Conservation (phyloP, 2,329 filamentous ascomycete genomes). For the Aschersonia sp. region DNA sequence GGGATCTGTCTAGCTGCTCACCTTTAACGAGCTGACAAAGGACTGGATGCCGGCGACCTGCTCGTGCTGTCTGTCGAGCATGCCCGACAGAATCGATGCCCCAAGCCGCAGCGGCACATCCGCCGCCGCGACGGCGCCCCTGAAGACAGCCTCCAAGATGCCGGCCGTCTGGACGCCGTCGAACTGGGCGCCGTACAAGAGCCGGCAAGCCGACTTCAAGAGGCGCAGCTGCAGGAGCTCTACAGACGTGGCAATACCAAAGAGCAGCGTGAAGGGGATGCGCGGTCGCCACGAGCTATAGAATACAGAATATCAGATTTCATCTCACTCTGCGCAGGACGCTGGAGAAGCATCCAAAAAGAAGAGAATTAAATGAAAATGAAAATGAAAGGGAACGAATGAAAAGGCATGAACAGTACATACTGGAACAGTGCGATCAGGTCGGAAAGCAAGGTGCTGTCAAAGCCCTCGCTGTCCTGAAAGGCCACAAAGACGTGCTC, state of each 20-base stretch:
- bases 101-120: conserved; percentile 48
- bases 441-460: conserved; percentile 56
- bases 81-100: conserved; percentile 41
- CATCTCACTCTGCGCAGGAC: too few species aligned
- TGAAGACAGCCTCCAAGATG: conserved; percentile 60
- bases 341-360: too few species aligned
- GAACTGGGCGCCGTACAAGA: conserved; percentile 57
- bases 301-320: too few species aligned
- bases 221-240: conserved; percentile 66
- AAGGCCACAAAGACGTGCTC: conserved; percentile 56
- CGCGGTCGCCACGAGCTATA: conserved; percentile 50
- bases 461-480: conserved; percentile 73
- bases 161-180: conserved; percentile 60
- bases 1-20: conserved; percentile 12
- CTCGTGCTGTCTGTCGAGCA: conserved; percentile 60
- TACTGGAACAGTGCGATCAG: conserved; percentile 55
- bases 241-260: conserved; percentile 70
- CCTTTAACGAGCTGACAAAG: conserved; percentile 57
- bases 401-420: conserved; percentile 9
- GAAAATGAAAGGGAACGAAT: conserved; percentile 13
- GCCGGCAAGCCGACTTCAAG: conserved; percentile 51
- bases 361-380: background rate
- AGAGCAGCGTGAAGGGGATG: conserved; percentile 62
- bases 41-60: conserved; percentile 63
- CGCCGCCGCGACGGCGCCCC: conserved; percentile 43